Conservation (phyloP, 441 rosid species). For the Cnidoscolus chayamansa region DNA sequence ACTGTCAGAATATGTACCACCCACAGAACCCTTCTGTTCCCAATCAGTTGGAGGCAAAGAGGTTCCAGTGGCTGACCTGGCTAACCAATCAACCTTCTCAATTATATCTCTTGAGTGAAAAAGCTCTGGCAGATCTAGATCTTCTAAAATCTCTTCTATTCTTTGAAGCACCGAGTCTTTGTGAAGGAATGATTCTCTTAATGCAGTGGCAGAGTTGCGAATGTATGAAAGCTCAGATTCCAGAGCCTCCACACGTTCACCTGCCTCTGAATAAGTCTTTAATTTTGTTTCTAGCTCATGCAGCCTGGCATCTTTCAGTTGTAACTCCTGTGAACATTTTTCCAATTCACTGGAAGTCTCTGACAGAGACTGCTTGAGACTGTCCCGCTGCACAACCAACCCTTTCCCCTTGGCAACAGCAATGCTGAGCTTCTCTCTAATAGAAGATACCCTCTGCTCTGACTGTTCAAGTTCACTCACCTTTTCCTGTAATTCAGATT, state of each 20-base stretch:
- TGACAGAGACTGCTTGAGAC: conserved; percentile 73
- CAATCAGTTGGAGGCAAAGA: conserved; percentile 61
- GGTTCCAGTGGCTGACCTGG: conserved; percentile 67
- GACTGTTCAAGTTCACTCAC: conserved; percentile 74
- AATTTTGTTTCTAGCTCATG: conserved; percentile 75
- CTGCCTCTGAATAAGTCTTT: conserved; percentile 81
- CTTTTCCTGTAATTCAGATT: conserved; percentile 61
- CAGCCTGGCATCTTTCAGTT: conserved; percentile 69
- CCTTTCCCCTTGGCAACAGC: conserved; percentile 99
- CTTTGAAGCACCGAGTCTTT: conserved; percentile 97
- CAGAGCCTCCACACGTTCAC: conserved; percentile 94
- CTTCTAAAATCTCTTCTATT: conserved; percentile 95
- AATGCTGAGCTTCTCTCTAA: conserved; percentile 95
- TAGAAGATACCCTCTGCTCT: conserved; percentile 79
- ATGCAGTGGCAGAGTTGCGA: conserved; percentile 95
- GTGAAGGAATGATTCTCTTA: conserved; percentile 96
- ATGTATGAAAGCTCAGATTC: conserved; percentile 99
- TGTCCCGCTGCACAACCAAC: conserved; percentile 82
- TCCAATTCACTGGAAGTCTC: conserved; percentile 80
- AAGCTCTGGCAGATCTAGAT: conserved; percentile 90
- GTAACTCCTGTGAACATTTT: conserved; percentile 75
- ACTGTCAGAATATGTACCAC: conserved; percentile 62
- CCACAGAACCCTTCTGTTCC: conserved; percentile 81
- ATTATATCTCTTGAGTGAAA: conserved; percentile 87
- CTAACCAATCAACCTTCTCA: conserved; percentile 97